Conservation (phyloP, 805 yeast species). For the Kuraishia piskuri region DNA sequence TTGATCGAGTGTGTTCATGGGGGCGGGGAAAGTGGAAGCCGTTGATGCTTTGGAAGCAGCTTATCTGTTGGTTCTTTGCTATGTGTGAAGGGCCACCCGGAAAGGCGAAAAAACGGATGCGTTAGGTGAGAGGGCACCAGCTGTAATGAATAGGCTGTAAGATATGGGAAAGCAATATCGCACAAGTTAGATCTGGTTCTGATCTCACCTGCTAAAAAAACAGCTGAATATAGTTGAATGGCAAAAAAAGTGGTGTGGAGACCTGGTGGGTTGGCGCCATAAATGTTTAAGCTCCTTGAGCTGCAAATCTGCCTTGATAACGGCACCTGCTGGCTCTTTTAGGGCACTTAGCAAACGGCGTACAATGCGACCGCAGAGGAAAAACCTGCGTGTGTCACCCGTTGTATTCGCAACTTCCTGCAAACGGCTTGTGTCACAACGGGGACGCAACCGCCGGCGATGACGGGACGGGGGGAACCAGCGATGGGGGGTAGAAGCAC, state of each 20-base stretch:
- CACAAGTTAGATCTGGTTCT: no score
- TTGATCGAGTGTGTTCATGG: not conserved
- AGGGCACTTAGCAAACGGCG: not conserved
- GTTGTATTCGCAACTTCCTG: not conserved
- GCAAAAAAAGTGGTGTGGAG: not conserved
- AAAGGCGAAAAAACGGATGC: no score
- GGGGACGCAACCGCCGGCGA: not conserved
- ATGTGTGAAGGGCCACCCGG: no score
- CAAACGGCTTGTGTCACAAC: not conserved
- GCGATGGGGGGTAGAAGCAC: no score
- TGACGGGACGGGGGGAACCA: not conserved
- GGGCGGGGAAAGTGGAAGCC: not conserved
- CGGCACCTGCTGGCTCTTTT: not conserved
- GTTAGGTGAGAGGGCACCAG: no score
- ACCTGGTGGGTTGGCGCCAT: not conserved
- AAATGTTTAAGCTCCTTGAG: not conserved
- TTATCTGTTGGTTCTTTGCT: not conserved
- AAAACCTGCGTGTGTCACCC: not conserved
- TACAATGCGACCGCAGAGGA: not conserved
- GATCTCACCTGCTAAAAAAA: no score
- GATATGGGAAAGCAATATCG: no score
- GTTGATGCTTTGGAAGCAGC: not conserved
- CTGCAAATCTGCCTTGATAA: not conserved
- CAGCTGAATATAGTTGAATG: not conserved
- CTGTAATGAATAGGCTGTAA: no score